These are phyloP conservation scores for Pythium rishiriense DNA, from an alignment of 352 stramenopile genomes.

Conservation along the genomic window DNA sequence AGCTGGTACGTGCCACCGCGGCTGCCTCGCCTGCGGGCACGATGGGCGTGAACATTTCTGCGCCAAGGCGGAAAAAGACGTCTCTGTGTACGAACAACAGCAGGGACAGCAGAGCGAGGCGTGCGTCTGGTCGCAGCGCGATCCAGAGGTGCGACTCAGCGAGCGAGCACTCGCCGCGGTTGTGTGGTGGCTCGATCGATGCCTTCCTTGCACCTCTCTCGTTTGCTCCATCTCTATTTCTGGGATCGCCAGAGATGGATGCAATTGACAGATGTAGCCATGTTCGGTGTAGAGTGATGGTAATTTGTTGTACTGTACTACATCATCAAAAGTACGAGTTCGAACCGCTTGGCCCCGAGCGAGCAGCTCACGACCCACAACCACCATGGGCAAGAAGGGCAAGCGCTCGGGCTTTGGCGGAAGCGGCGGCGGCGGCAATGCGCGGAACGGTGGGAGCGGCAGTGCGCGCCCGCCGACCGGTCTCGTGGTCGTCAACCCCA, in stretches of 20 bases:
- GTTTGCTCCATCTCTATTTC: not conserved
- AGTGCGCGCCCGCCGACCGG: conserved; percentile 5
- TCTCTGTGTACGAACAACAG: no score
- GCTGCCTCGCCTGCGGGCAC: conserved; percentile 3
- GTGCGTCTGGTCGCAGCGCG: not conserved
- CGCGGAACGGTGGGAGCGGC: conserved; percentile 3
- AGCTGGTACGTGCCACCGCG: not conserved
- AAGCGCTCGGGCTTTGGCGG: conserved; percentile 26
- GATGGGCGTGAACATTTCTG: conserved; percentile 24
- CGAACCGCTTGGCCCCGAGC: not conserved
- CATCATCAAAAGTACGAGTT: conserved; percentile 18
- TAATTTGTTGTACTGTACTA: conserved; percentile 5
- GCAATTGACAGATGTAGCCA: conserved; percentile 21
- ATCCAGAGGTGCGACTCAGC: not conserved
- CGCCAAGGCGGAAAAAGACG: no score
- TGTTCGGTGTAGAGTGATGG: conserved; percentile 15
- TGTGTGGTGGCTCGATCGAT: not conserved
- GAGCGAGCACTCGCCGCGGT: not conserved
- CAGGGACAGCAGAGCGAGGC: no score
- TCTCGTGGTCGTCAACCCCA: conserved; percentile 57
- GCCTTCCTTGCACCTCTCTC: not conserved
- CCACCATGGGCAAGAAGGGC: conserved; percentile 28
- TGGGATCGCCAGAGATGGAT: not conserved
- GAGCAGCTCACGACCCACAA: conserved; percentile 9
- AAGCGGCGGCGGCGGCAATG: conserved; percentile 8